Conservation (phyloP, 2,329 filamentous ascomycete species). For the Cercospora brassicicola region DNA sequence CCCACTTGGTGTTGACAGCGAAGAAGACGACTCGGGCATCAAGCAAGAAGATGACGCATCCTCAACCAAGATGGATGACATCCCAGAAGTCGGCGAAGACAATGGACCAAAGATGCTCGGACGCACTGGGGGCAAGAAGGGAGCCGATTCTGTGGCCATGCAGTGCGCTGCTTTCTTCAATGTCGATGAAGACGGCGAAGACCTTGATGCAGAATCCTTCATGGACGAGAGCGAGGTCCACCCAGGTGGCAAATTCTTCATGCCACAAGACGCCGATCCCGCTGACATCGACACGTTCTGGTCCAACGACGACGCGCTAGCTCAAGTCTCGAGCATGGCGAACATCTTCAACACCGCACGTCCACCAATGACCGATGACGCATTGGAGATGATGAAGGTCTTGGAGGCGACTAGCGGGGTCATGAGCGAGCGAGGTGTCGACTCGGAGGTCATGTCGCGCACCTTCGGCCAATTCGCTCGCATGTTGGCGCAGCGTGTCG, state of each 20-base stretch:
- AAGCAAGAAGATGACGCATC: not conserved
- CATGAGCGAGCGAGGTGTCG: not conserved
- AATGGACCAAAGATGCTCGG: not conserved
- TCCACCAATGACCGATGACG: not conserved
- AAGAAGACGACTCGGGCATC: not conserved
- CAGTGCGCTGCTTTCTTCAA: not conserved
- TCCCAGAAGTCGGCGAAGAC: not conserved
- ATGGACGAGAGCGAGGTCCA: not conserved
- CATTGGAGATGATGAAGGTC: not conserved
- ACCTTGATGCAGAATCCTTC: not conserved
- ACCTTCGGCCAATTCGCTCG: not conserved
- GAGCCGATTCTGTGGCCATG: not conserved
- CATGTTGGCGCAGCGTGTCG: not conserved
- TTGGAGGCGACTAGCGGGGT: not conserved
- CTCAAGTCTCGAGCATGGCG: not conserved
- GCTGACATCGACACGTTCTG: not conserved
- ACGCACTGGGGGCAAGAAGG: not conserved
- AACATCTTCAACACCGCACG: not conserved
- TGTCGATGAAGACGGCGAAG: slow-evolving; percentile 1
- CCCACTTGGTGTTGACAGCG: not conserved
- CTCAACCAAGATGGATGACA: not conserved
- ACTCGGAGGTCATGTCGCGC: not conserved
- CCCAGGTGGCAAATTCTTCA: slow-evolving; percentile 3
- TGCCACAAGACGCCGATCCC: slow-evolving; percentile 2
- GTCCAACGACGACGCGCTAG: not conserved